Evolutionary conservation across 371 early-diverging fungal genomes (phyloP).

Genomic region (Homolaphlyctis polyrhiza): DNA sequence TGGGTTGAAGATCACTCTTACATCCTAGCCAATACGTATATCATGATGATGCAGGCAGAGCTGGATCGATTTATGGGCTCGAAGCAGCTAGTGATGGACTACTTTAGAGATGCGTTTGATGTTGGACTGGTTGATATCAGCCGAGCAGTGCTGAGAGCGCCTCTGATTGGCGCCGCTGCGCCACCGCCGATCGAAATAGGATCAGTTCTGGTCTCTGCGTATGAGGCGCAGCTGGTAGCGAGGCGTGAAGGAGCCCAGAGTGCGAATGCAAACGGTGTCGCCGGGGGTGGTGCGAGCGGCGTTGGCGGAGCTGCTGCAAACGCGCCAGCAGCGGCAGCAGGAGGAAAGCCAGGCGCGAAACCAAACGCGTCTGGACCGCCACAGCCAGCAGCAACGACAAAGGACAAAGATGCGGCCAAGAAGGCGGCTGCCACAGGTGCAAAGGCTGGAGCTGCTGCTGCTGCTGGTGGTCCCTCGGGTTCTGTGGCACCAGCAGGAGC

Average conservation of each 20-base stretch:
- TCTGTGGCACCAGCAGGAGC: neutral
- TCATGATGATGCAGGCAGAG: slow-evolving; percentile 49
- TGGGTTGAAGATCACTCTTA: slow-evolving; percentile 55
- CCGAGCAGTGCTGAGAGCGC: slow-evolving; percentile 19
- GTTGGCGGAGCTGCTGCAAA: slow-evolving; percentile 1
- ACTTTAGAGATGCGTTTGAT: slow-evolving; percentile 39
- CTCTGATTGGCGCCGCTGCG: slow-evolving; percentile 17
- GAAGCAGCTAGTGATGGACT: slow-evolving; percentile 37
- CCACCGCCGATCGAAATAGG: slow-evolving; percentile 33
- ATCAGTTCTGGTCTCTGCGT: slow-evolving; percentile 2
- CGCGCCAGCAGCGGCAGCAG: neutral
- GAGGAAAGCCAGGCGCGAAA: neutral
- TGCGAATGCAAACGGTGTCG: neutral
- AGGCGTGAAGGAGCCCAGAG: neutral
- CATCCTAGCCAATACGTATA: slow-evolving; percentile 39
- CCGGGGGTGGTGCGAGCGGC: slow-evolving; percentile 6
- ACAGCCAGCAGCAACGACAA: neutral
- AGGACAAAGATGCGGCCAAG: slow-evolving; percentile 3
- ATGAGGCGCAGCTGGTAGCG: slow-evolving; percentile 4
- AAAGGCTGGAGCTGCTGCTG: neutral
- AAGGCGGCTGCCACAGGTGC: slow-evolving; percentile 11
- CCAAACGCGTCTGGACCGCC: neutral
- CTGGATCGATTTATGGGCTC: slow-evolving; percentile 40
- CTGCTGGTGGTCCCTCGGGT: neutral
- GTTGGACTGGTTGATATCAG: slow-evolving; percentile 23